Evolutionary conservation across 768 basidiomycete genomes (phyloP), one percentile per base, ranked within the genome.

Genomic region (Paxillus ammoniavirescens): DNA sequence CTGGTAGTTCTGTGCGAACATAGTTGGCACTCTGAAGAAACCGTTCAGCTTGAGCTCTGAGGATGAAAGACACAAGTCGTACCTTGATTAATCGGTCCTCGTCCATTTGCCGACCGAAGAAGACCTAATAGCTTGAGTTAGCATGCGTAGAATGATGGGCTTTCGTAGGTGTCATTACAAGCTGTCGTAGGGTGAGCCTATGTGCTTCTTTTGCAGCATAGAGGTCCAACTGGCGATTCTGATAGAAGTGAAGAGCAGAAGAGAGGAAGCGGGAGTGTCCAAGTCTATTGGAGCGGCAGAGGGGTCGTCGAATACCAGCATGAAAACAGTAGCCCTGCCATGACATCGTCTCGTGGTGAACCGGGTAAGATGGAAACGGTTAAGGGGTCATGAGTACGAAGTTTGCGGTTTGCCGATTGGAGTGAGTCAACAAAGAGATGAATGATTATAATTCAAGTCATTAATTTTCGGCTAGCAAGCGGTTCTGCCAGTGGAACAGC

Each of bases 1-100:
- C 84, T 9, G 93, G 93, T 6, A 96, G 72, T 64, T 96, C 93
- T 5, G 89, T 89, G 48, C 92, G 84, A 41, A 96, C 91, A 70
- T 93, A 92, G 67, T 93, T 93, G 49, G 90, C 92, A 58, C 89
- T 91, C 91, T 93, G 47, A 17, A 30, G 21, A 33, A 26, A 40
- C 42, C 8, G 40, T 52, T 42, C 23, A 40, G 48, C 5, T 41
- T 6, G 31, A 18, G 23, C 44, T 8, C 15, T 49, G 3, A 44
- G 35, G 18, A 30, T 26, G 12, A 40, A 47, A 47, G 18, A 31
- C 12, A 31, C 12, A 31, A 48, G 15, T 47, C 74, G 36, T 61
- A 82, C 91, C 76, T 87, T 90, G 65, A 93, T 81, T 35, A 93
- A 73, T 21, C 90, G 79, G 51, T 90, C 87, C 56, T 84, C 77